These are phyloP conservation scores for Talaromyces sp. DNA, from an alignment of 2,329 filamentous ascomycete species.

Conservation along the genomic window DNA sequence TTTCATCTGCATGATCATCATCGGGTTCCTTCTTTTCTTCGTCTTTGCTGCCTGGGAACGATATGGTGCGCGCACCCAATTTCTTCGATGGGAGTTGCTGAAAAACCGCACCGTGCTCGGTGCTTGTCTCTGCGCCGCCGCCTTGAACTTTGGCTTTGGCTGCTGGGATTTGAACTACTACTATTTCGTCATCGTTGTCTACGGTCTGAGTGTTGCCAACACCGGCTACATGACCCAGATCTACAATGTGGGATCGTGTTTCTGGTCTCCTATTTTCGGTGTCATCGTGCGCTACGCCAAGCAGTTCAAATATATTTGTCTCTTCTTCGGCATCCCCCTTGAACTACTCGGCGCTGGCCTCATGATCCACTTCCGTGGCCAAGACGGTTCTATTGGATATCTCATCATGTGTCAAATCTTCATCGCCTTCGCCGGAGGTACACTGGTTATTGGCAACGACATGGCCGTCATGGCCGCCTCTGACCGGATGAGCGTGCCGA, in stretches of 20 bases:
- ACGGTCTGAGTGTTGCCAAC: slow-evolving; percentile 36
- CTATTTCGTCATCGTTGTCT: slow-evolving; percentile 51
- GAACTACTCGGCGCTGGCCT: slow-evolving; percentile 49
- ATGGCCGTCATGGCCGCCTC: slow-evolving; percentile 55
- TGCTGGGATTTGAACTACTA: slow-evolving; percentile 52
- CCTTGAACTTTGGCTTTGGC: slow-evolving; percentile 47
- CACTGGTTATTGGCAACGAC: slow-evolving; percentile 51
- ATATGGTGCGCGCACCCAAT: slow-evolving; percentile 47
- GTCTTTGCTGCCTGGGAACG: slow-evolving; percentile 53
- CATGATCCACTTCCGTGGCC: slow-evolving; percentile 53
- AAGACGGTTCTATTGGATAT: slow-evolving; percentile 44
- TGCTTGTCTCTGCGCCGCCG: slow-evolving; percentile 45
- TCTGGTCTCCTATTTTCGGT: slow-evolving; percentile 47
- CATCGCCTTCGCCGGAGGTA: slow-evolving; percentile 50
- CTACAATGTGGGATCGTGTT: slow-evolving; percentile 51
- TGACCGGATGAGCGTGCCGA: slow-evolving; percentile 50
- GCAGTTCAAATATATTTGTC: slow-evolving; percentile 48
- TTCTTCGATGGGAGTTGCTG: slow-evolving; percentile 51
- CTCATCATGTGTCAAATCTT: slow-evolving; percentile 53
- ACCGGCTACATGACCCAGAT: slow-evolving; percentile 46
- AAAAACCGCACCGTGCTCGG: slow-evolving; percentile 47
- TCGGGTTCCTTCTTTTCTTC: slow-evolving; percentile 51
- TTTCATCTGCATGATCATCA: slow-evolving; percentile 48
- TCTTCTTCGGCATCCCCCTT: slow-evolving; percentile 49
- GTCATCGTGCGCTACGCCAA: slow-evolving; percentile 44